Percentiles rank a stretch among this genome's conserved stretches.
These are phyloP conservation scores for Cryptococcus sp. DNA, from an alignment of 1,284 basidiomycete species.

Conservation along the genomic window DNA sequence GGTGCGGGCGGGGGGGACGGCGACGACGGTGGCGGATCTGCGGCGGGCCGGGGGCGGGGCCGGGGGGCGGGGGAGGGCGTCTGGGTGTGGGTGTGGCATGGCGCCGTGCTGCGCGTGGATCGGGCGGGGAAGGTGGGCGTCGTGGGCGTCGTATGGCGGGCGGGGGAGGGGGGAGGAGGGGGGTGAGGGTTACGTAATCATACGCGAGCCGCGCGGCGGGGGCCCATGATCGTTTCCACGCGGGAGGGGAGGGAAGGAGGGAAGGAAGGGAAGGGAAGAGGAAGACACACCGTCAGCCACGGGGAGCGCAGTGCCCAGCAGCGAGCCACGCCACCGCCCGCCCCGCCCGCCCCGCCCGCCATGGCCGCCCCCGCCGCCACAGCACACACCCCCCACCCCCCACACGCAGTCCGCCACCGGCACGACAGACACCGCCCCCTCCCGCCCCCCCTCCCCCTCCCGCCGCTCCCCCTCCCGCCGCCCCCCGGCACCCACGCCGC, in stretches of 20 bases:
- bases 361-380: constrained; percentile 18
- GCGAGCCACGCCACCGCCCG: neutral
- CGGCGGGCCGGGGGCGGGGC: constrained; percentile 19
- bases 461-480: neutral
- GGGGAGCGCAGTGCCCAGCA: neutral
- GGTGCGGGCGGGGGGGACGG: constrained; percentile 7
- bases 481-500: neutral
- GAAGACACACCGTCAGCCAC: neutral
- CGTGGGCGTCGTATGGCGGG: neutral
- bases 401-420: constrained; percentile 11
- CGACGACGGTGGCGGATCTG: constrained; percentile 39
- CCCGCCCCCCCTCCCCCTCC: neutral
- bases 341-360: neutral
- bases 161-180: neutral
- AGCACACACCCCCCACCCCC: constrained; percentile 4
- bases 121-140: neutral
- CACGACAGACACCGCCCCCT: constrained; percentile 4
- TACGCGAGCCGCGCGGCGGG: too few species aligned
- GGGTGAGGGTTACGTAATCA: neutral
- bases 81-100: too few species aligned
- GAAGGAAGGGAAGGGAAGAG: too few species aligned
- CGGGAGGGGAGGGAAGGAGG: too few species aligned
- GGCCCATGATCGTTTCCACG: too few species aligned
- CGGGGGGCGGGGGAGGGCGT: constrained; percentile 8
- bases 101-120: too few species aligned